These are phyloP conservation scores for Phytophthora foliorum DNA, from an alignment of 352 stramenopile species.

Conservation along the genomic window DNA sequence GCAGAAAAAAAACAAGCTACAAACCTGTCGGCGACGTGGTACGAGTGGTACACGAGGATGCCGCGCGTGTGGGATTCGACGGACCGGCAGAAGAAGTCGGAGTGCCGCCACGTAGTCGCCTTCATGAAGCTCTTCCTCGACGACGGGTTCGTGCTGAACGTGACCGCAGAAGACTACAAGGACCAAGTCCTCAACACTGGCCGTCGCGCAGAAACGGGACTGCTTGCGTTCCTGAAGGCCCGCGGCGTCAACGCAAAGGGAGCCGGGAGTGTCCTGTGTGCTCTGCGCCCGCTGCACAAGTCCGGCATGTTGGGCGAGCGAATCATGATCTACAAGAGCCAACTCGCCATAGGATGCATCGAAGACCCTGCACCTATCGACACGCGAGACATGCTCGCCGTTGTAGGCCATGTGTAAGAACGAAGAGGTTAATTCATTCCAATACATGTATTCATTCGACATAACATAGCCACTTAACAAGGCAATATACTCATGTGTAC, in stretches of 20 bases:
- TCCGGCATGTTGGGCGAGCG: not conserved
- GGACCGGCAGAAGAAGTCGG: slow-evolving; percentile 33
- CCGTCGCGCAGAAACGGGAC: not conserved
- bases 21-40: slow-evolving; percentile 22
- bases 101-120: slow-evolving; percentile 24
- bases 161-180: not conserved
- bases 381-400: slow-evolving; percentile 7
- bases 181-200: slow-evolving; percentile 14
- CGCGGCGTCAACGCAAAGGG: not conserved
- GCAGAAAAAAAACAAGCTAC: slow-evolving; percentile 16
- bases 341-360: slow-evolving; percentile 3
- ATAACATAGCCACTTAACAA: no score
- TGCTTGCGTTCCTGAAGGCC: slow-evolving; percentile 3
- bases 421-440: no score
- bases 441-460: no score
- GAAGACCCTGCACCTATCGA: slow-evolving; percentile 7
- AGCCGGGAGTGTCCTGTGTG: not conserved
- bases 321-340: slow-evolving; percentile 18
- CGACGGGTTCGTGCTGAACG: slow-evolving; percentile 9
- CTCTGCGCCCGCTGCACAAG: slow-evolving; percentile 1
- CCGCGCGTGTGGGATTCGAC: not conserved
- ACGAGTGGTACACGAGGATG: no score
- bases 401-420: no score
- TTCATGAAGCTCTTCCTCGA: slow-evolving; percentile 35
- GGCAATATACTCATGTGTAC: no score